These are phyloP conservation scores for Ehretia macrophylla DNA, from an alignment of 257 asterid genomes.

Conservation along the genomic window DNA sequence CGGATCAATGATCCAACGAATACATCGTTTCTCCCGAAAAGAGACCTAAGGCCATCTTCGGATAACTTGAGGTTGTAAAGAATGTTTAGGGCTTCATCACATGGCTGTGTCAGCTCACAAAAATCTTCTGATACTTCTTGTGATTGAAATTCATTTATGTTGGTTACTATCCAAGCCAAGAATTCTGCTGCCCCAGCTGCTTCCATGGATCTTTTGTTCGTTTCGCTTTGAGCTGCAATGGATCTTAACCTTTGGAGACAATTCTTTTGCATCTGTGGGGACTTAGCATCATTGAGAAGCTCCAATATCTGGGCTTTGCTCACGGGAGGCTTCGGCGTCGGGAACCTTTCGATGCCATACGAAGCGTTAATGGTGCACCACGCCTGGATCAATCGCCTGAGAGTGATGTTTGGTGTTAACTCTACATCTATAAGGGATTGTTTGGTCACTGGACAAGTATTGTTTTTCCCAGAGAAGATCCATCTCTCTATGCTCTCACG, in stretches of 20 bases:
- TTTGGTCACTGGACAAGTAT: conserved; percentile 65
- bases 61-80: conserved; percentile 52
- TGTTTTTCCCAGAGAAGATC: conserved; percentile 44
- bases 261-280: conserved; percentile 32
- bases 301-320: conserved; percentile 47
- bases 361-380: conserved; percentile 75
- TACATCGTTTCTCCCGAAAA: conserved; percentile 12
- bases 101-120: conserved; percentile 12
- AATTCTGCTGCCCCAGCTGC: conserved; percentile 48
- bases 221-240: conserved; percentile 51
- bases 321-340: conserved; percentile 71
- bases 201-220: conserved; percentile 63
- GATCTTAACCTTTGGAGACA: conserved; percentile 48
- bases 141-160: background rate
- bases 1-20: conserved; percentile 40
- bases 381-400: conserved; percentile 74
- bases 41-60: conserved; percentile 39
- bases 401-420: conserved; percentile 66
- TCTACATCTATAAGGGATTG: conserved; percentile 41
- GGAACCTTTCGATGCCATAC: conserved; percentile 57
- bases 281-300: conserved; percentile 38
- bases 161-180: conserved; percentile 40
- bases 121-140: conserved; percentile 14
- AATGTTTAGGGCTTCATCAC: conserved; percentile 55
- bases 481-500: conserved; percentile 73